Conservation (phyloP, 2,329 filamentous ascomycete genomes). For the Cladophialophora yegresii region DNA sequence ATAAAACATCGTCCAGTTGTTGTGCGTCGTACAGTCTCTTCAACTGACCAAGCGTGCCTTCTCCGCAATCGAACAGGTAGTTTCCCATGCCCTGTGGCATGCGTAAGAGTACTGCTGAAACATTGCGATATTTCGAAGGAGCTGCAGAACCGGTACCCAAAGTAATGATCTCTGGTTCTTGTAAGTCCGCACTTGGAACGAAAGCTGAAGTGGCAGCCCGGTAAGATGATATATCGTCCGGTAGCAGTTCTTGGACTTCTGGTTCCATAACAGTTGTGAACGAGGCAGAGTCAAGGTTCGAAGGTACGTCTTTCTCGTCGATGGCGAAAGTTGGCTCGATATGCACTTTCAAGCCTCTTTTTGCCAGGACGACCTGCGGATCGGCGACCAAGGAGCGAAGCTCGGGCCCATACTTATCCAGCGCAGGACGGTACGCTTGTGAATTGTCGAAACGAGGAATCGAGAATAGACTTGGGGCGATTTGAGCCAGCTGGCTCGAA, state of each 20-base stretch:
- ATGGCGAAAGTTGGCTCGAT: slow-evolving; percentile 51
- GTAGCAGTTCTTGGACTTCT: slow-evolving; percentile 38
- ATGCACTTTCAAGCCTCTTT: slow-evolving; percentile 48
- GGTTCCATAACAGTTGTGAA: slow-evolving; percentile 32
- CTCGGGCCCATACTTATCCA: not conserved
- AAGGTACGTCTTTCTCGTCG: slow-evolving; percentile 40
- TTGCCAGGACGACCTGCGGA: slow-evolving; percentile 39
- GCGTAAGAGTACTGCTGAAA: slow-evolving; percentile 81
- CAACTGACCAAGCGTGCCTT: slow-evolving; percentile 87
- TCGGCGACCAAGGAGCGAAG: not conserved
- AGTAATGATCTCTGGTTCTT: slow-evolving; percentile 78
- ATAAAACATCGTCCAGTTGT: slow-evolving; percentile 70
- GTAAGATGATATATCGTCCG: slow-evolving; percentile 14
- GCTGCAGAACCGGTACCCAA: slow-evolving; percentile 88
- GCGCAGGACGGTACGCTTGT: slow-evolving; percentile 13
- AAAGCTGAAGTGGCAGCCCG: slow-evolving; percentile 38
- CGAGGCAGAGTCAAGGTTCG: slow-evolving; percentile 37
- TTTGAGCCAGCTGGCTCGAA: slow-evolving; percentile 66
- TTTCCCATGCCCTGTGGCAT: slow-evolving; percentile 77
- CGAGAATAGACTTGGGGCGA: slow-evolving; percentile 74
- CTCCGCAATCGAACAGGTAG: slow-evolving; percentile 88
- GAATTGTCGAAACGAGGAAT: slow-evolving; percentile 66
- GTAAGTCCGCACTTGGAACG: slow-evolving; percentile 68
- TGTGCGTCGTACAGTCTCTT: slow-evolving; percentile 68
- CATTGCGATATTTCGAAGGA: slow-evolving; percentile 93